Evolutionary conservation across 2,329 filamentous ascomycete species (phyloP).

Genomic region (Pezicula rhizophila): DNA sequence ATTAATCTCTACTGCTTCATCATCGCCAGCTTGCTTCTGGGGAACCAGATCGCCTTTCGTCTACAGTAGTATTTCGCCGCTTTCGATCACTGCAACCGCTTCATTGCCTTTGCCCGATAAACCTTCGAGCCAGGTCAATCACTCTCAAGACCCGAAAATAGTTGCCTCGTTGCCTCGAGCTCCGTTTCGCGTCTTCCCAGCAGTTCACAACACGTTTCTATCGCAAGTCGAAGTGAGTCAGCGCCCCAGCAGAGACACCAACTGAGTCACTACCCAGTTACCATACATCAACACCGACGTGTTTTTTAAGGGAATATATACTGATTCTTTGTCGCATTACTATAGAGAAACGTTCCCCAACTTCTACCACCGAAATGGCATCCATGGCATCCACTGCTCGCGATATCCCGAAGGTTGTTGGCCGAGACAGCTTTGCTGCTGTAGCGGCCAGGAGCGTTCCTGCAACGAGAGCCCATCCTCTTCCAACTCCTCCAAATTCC

Average conservation of each 20-base stretch:
- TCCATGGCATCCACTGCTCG: constrained; percentile 56
- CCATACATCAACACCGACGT: constrained; percentile 7
- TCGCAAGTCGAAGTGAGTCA: constrained; percentile 29
- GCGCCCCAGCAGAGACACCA: constrained; percentile 5
- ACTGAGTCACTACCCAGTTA: neutral
- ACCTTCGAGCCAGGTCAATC: constrained; percentile 10
- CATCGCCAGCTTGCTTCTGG: constrained; percentile 8
- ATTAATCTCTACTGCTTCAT: constrained; percentile 19
- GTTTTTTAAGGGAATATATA: constrained; percentile 5
- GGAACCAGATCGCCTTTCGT: constrained; percentile 8
- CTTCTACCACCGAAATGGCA: constrained; percentile 46
- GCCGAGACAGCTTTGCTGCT: constrained; percentile 68
- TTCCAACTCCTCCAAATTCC: constrained; percentile 91
- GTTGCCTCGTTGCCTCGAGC: constrained; percentile 19
- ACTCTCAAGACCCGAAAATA: constrained; percentile 13
- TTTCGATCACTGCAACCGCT: constrained; percentile 17
- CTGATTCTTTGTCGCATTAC: constrained; percentile 23
- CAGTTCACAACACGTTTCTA: constrained; percentile 22
- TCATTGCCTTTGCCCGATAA: constrained; percentile 21
- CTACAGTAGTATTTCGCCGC: constrained; percentile 11
- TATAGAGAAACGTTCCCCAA: constrained; percentile 26
- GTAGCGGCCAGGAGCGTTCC: constrained; percentile 61
- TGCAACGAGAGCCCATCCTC: constrained; percentile 49
- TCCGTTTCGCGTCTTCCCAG: constrained; percentile 18
- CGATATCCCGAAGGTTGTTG: constrained; percentile 55